Conservation (phyloP, 306 rosid species). For the Pueraria montana region DNA sequence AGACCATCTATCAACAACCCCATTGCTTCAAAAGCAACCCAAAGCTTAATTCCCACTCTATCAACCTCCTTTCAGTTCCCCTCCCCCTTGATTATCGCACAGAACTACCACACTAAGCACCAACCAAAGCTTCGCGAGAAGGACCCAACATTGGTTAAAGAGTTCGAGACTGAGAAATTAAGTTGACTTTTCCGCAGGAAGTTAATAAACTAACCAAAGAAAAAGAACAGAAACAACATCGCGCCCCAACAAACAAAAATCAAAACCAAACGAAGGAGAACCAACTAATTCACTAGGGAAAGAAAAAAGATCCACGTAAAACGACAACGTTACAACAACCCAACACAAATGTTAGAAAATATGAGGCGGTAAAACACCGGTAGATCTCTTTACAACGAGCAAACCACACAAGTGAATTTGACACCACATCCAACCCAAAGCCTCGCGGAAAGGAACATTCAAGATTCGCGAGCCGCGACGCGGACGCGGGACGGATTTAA, state of each 20-base stretch:
- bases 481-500: neutral
- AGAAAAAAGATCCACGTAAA: neutral
- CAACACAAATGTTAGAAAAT: neutral
- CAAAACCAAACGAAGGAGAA: constrained; percentile 2
- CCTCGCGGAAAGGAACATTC: neutral
- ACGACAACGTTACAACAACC: too few species aligned
- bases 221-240: neutral
- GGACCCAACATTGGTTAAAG: neutral
- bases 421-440: neutral
- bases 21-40: constrained; percentile 32
- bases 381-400: neutral
- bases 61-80: neutral
- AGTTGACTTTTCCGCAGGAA: neutral
- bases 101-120: neutral
- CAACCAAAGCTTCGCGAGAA: constrained; percentile 26
- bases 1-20: neutral
- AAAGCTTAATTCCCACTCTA: constrained; percentile 13
- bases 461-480: constrained; percentile 1
- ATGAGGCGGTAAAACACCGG: neutral
- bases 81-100: constrained; percentile 1
- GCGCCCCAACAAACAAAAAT: constrained; percentile 18
- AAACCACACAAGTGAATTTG: neutral
- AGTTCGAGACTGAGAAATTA: neutral
- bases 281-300: constrained; percentile 23
- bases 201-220: neutral